Evolutionary conservation across 768 basidiomycete species (phyloP).

Genomic region (Boletus patriciae): DNA sequence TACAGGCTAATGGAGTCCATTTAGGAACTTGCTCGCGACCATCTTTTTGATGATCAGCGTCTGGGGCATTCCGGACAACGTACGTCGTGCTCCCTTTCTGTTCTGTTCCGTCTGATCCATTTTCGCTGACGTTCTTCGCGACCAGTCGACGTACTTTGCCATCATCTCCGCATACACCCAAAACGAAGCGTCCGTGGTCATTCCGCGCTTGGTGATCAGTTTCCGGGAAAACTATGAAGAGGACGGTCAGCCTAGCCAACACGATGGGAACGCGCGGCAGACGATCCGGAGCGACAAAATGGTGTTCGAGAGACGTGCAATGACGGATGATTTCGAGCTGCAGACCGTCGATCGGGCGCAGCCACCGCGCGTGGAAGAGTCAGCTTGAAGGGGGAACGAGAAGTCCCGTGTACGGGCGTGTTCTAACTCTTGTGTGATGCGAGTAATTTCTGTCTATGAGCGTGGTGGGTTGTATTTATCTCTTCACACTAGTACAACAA

Average conservation of each 20-base stretch:
- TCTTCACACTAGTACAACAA: neutral
- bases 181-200: slow-evolving; percentile 17
- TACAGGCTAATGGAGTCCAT: neutral
- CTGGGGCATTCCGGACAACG: slow-evolving; percentile 15
- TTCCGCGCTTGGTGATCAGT: slow-evolving; percentile 22
- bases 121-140: no score
- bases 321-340: slow-evolving; percentile 8
- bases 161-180: no score
- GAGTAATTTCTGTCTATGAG: neutral
- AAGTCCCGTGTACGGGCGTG: no score
- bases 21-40: slow-evolving; percentile 17
- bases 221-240: no score
- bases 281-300: slow-evolving; percentile 8
- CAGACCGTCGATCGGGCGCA: no score
- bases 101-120: no score
- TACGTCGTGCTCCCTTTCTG: neutral
- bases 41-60: slow-evolving; percentile 16
- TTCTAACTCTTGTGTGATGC: neutral
- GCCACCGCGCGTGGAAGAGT: no score
- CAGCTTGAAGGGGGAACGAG: no score
- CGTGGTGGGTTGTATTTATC: neutral
- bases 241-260: neutral
- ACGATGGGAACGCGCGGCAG: neutral
- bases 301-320: slow-evolving; percentile 3
- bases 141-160: no score